These are phyloP conservation scores for Actinomucor elegans DNA, from an alignment of 371 early-diverging fungal species.

Conservation along the genomic window DNA sequence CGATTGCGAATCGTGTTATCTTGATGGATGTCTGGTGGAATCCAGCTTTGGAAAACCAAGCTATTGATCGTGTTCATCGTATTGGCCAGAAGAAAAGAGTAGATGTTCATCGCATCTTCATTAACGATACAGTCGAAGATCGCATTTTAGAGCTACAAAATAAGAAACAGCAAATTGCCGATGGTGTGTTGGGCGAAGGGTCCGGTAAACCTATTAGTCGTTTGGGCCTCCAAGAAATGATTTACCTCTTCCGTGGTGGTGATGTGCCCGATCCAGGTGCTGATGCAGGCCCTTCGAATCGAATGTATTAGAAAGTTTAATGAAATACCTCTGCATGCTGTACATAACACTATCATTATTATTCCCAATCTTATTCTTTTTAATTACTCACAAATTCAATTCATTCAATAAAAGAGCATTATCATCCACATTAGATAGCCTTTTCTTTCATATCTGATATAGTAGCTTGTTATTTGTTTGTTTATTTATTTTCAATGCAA, in stretches of 20 bases:
- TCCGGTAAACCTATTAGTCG: conserved; percentile 19
- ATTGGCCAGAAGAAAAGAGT: conserved; percentile 86
- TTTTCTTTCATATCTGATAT: too few relatives aligned
- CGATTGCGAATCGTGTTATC: conserved; percentile 28
- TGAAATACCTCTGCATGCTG: too few relatives aligned
- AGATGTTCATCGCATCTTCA: conserved; percentile 25
- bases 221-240: conserved; percentile 37
- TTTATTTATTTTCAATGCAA: too few relatives aligned
- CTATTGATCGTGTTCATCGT: conserved; percentile 90
- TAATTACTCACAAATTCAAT: too few relatives aligned
- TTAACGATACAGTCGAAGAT: conserved; percentile 39
- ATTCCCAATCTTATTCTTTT: too few relatives aligned
- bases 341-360: too few relatives aligned
- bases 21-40: conserved; percentile 75
- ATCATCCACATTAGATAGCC: too few relatives aligned
- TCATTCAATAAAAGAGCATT: too few relatives aligned
- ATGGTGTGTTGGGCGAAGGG: conserved; percentile 51
- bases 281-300: not conserved
- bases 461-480: too few relatives aligned
- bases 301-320: too few relatives aligned
- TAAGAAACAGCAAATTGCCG: conserved; percentile 34
- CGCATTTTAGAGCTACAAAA: conserved; percentile 41
- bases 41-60: conserved; percentile 62
- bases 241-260: conserved; percentile 46
- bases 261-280: conserved; percentile 5